phyloP scores from a whole-genome alignment of 805 yeast species.

The Suhomyces sp. region DNA sequence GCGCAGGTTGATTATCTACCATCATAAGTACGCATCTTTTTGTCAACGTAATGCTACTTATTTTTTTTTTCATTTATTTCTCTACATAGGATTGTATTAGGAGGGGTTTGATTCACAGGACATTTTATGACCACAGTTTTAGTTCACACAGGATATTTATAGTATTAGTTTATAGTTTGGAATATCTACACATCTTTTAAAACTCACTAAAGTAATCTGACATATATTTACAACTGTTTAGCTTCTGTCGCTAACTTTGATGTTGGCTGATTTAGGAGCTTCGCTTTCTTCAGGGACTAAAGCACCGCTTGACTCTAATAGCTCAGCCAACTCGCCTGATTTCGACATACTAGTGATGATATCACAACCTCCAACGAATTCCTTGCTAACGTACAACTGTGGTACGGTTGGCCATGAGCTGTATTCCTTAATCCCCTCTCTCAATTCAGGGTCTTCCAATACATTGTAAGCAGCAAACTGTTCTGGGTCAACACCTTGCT shows the following conservation, averaged over 20 bases:
- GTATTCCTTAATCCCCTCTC: slow-evolving; percentile 94
- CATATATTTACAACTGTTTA: slow-evolving; percentile 6
- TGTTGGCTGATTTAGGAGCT: slow-evolving; percentile 23
- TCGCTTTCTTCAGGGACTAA: slow-evolving; percentile 77
- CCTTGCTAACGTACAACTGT: slow-evolving; percentile 85
- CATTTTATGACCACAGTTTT: background rate
- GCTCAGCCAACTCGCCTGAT: slow-evolving; percentile 82
- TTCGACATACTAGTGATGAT: slow-evolving; percentile 89
- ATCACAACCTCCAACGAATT: slow-evolving; percentile 97
- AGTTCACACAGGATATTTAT: background rate
- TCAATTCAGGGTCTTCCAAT: slow-evolving; percentile 87
- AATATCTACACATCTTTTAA: background rate
- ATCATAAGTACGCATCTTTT: background rate
- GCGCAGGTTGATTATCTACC: background rate
- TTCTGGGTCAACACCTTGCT: slow-evolving; percentile 93
- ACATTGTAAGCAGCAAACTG: slow-evolving; percentile 98
- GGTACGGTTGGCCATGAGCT: slow-evolving; percentile 99
- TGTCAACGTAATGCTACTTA: background rate
- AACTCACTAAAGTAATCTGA: background rate
- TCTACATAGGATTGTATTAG: background rate
- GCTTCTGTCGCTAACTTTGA: slow-evolving; percentile 37
- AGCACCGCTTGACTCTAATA: slow-evolving; percentile 75
- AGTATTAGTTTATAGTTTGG: background rate
- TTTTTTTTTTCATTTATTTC: background rate
- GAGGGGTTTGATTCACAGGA: background rate